These are phyloP conservation scores for Hypoxylon rickii DNA, from an alignment of 495 filamentous ascomycete genomes.

Conservation along the genomic window DNA sequence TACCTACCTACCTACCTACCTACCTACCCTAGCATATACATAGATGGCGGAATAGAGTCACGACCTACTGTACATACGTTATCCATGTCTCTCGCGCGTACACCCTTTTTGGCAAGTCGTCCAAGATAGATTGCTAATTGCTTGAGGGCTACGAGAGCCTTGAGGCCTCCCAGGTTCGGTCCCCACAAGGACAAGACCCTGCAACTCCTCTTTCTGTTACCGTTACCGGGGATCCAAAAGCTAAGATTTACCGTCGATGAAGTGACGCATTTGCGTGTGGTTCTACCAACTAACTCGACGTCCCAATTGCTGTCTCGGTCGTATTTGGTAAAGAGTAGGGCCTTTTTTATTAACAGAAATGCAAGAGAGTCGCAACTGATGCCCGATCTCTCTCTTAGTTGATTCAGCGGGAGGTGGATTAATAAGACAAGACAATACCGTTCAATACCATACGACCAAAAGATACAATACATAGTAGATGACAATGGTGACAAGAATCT, in stretches of 20 bases:
- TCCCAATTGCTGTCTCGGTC: constrained; percentile 23
- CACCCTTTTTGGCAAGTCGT: constrained; percentile 32
- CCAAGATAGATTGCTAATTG: constrained; percentile 9
- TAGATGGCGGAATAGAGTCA: background rate
- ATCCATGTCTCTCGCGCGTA: constrained; percentile 6
- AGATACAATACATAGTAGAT: too few relatives aligned
- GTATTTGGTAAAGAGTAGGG: constrained; percentile 21
- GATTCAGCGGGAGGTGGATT: constrained; percentile 6
- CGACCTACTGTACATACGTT: constrained; percentile 2
- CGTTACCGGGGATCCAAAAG: constrained; percentile 22
- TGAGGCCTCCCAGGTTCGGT: constrained; percentile 30
- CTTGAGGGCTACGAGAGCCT: too few relatives aligned
- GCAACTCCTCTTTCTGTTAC: constrained; percentile 30
- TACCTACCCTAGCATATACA: too few relatives aligned
- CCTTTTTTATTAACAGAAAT: too few relatives aligned
- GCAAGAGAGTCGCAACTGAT: too few relatives aligned
- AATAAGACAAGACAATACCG: constrained; percentile 14
- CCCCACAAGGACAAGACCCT: constrained; percentile 25
- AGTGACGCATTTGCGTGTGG: constrained; percentile 20
- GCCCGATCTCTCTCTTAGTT: too few relatives aligned
- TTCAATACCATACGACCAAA: too few relatives aligned
- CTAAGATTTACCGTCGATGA: constrained; percentile 21
- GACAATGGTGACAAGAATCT: too few relatives aligned
- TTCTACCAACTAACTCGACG: constrained; percentile 17
- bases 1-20: too few relatives aligned